Percentiles rank a stretch among this genome's conserved stretches.
Conservation (phyloP, 768 basidiomycete genomes). For the Psilocybe azurescens region DNA sequence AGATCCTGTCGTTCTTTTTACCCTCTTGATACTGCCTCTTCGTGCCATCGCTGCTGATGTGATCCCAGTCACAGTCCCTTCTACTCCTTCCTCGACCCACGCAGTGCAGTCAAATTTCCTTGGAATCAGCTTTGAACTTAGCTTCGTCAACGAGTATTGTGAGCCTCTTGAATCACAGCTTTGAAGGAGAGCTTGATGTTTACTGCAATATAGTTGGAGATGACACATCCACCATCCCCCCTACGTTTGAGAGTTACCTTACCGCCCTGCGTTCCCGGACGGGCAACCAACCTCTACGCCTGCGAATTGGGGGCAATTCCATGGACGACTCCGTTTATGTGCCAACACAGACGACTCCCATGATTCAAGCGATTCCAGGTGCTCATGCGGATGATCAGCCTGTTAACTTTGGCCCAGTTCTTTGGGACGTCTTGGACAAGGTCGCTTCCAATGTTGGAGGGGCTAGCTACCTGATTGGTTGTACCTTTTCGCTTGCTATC, state of each 20-base stretch:
- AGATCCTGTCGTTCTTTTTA: slow-evolving; percentile 7
- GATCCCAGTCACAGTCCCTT: slow-evolving; percentile 35
- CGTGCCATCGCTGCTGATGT: slow-evolving; percentile 28
- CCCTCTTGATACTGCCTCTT: slow-evolving; percentile 5
- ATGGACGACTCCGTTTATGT: slow-evolving; percentile 51
- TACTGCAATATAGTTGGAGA: slow-evolving; percentile 48
- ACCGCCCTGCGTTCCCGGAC: slow-evolving; percentile 54
- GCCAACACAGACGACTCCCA: slow-evolving; percentile 41
- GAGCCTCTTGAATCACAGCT: slow-evolving; percentile 12
- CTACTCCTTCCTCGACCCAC: slow-evolving; percentile 38
- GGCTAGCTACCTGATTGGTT: slow-evolving; percentile 38
- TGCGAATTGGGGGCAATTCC: slow-evolving; percentile 59
- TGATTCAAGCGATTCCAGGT: slow-evolving; percentile 42
- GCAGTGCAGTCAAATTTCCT: slow-evolving; percentile 60
- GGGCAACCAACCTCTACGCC: slow-evolving; percentile 43
- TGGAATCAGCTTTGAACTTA: slow-evolving; percentile 70
- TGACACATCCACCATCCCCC: slow-evolving; percentile 53
- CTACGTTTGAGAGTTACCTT: slow-evolving; percentile 62
- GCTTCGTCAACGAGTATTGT: slow-evolving; percentile 64
- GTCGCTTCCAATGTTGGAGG: slow-evolving; percentile 35
- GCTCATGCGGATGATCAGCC: slow-evolving; percentile 47
- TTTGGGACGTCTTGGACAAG: slow-evolving; percentile 51
- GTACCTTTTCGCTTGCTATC: neutral
- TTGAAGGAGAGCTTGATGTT: neutral
- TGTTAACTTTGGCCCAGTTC: slow-evolving; percentile 49